Conservation (phyloP, 2,329 filamentous ascomycete genomes). For the Chalara sp. region DNA sequence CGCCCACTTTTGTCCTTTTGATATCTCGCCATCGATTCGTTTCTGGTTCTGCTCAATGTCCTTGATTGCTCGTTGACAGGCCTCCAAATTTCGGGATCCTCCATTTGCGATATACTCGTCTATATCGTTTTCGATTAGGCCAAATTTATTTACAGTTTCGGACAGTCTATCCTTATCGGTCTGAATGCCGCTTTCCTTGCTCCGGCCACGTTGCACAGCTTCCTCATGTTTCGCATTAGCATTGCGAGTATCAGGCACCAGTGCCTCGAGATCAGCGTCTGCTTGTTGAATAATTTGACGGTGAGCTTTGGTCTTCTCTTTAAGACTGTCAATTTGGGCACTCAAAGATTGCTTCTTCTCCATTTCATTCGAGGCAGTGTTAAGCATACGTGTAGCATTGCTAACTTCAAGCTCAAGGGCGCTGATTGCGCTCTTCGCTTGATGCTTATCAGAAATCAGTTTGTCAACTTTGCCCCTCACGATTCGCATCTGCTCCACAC, state of each 20-base stretch:
- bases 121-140: constrained; percentile 70
- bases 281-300: constrained; percentile 61
- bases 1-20: constrained; percentile 58
- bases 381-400: constrained; percentile 68
- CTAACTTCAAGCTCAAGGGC: constrained; percentile 70
- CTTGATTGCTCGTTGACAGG: constrained; percentile 63
- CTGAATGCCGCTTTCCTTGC: constrained; percentile 65
- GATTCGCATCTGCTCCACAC: constrained; percentile 59
- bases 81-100: constrained; percentile 63
- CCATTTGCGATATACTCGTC: constrained; percentile 70
- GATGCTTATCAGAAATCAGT: constrained; percentile 64
- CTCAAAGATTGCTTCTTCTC: constrained; percentile 72
- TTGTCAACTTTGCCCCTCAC: constrained; percentile 59
- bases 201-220: constrained; percentile 61
- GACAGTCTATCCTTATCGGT: constrained; percentile 65
- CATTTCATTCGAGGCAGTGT: constrained; percentile 63
- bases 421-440: constrained; percentile 60
- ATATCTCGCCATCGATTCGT: constrained; percentile 60
- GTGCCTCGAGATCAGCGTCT: constrained; percentile 65
- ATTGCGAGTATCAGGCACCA: constrained; percentile 70
- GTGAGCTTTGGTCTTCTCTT: constrained; percentile 60
- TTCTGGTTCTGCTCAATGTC: constrained; percentile 59
- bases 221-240: constrained; percentile 74
- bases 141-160: constrained; percentile 70
- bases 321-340: constrained; percentile 66